Evolutionary conservation across 176 grass and related monocot species (phyloP).

Genomic region (Raddia distichophylla): DNA sequence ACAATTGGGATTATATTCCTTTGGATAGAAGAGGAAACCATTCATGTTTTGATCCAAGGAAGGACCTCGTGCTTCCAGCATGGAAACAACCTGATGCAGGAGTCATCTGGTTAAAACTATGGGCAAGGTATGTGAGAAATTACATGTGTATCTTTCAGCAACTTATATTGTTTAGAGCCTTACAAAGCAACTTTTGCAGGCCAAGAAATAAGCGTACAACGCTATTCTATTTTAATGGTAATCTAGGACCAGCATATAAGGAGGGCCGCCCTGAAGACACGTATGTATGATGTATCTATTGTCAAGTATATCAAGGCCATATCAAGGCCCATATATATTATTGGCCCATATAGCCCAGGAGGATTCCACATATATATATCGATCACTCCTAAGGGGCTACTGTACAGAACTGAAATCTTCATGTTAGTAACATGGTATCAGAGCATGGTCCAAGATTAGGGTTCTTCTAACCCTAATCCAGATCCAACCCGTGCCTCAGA

Average conservation of each 20-base stretch:
- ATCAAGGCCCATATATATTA: too few species aligned
- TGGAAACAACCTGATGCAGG: slow-evolving; percentile 87
- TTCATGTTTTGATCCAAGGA: slow-evolving; percentile 88
- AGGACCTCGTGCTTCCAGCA: slow-evolving; percentile 93
- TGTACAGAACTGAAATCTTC: too few species aligned
- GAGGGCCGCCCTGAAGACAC: slow-evolving; percentile 75
- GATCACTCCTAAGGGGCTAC: too few species aligned
- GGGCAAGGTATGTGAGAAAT: slow-evolving; percentile 64
- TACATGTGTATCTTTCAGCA: slow-evolving; percentile 15
- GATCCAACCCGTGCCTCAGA: too few species aligned
- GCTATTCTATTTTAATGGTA: slow-evolving; percentile 98
- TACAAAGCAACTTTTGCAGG: slow-evolving; percentile 48
- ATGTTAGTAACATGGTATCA: too few species aligned
- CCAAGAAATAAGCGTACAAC: slow-evolving; percentile 71
- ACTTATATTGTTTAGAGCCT: slow-evolving; percentile 32
- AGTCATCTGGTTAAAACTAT: slow-evolving; percentile 86
- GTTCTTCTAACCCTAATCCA: too few species aligned
- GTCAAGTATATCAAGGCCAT: too few species aligned
- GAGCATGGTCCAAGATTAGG: too few species aligned
- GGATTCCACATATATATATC: too few species aligned
- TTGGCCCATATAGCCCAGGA: too few species aligned
- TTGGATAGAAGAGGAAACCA: slow-evolving; percentile 73
- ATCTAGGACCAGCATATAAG: slow-evolving; percentile 87
- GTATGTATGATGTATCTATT: slow-evolving; percentile 61
- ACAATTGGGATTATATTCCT: slow-evolving; percentile 92